Evolutionary conservation across 2,329 filamentous ascomycete genomes (phyloP), one percentile per base, ranked within the genome.

Genomic region (Fusarium buxicola): DNA sequence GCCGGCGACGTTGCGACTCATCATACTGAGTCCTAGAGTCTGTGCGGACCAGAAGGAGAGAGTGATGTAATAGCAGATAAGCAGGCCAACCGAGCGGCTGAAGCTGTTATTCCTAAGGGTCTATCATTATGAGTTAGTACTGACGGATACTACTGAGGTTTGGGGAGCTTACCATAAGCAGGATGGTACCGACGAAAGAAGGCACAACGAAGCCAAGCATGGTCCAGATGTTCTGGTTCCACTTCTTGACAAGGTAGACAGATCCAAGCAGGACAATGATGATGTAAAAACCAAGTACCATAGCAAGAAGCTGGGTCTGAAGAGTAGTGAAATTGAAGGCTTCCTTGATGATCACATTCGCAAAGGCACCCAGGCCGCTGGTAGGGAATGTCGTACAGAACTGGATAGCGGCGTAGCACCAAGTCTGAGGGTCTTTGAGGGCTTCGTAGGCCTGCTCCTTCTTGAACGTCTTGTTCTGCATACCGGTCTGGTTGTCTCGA

Each of bases 21-120:
- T 82, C 79, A 92, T 83, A 12, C 87, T 88, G 66, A 92, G 82
- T 8, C 84, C 80, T 11, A 92, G 78, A 2, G 87, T 89, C 69
- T 90, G 86, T 0, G 89, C 89, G 0, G 89, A 88, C 89, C 89
- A 92, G 82, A 93, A 93, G 6, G 88, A 91, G 15, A 92, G 81
- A 0, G 87, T 89, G 60, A 92, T 89, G 77, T 92, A 93, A 80
- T 92, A 93, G 69, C 82, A 85, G 69, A 92, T 85, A 12, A 92
- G 77, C 1, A 93, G 81, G 7, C 90, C 90, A 25, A 88, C 82
- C 74, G 89, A 84, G 30, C 86, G 86, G 8, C 82, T 75, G 27
- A 81, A 80, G 40, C 79, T 84, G 7, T 81, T 80, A 63, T 89
- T 88, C n/a, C 83, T 73, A 6, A 92, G 82, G 0, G 86, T 89